Evolutionary conservation across 371 early-diverging fungal species (phyloP), one percentile per base, ranked within the genome.

Genomic region (Mortierella sp.): DNA sequence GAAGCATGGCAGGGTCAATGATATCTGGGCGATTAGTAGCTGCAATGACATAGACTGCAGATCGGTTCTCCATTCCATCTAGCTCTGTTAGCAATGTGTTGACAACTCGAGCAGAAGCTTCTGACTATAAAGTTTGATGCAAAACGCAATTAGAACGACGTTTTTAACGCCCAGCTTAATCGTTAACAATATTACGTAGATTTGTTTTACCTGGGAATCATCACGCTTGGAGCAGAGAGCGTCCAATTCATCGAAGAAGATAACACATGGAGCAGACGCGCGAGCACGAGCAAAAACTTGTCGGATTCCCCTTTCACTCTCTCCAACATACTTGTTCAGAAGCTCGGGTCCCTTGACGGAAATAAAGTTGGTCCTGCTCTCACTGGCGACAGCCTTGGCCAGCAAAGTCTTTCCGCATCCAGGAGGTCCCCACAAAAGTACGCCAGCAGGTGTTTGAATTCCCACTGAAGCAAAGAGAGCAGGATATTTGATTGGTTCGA

Each of bases 241-340:
- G 85, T 99, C 99, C 49, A 99, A 88, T 86, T 99, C 99, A 83
- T 99, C 99, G 88, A 99, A 99, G 81, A 99, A 99, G 51, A 99
- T 95, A 18, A 99, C 94, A 78, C 98, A 99, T 49, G 99, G 99
- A 26, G 93, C 90, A 5, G 94, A 98, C 40, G 97, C 94, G 67
- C 97, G 92, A 11, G 99, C 99, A 43, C 97, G 91, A 5, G 96
- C 92, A 90, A 99, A 99, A 26, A 99, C 97, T 80, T 96, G 95
- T 58, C 99, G 93, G 24, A 99, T 93, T 20, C 97, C 96, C 49
- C 97, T 92, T 86, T 99, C 99, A 87, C 97, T 97, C 83, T 99
- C 99, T 71, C 99, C 99, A 1, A 99, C 99, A 83, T 99, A 99
- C 91, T 99, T 99, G 87, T 97, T 99, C 54, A 99, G 87, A 14